phyloP scores from a whole-genome alignment of 805 yeast species.

The Cyberlindnera petersonii region DNA sequence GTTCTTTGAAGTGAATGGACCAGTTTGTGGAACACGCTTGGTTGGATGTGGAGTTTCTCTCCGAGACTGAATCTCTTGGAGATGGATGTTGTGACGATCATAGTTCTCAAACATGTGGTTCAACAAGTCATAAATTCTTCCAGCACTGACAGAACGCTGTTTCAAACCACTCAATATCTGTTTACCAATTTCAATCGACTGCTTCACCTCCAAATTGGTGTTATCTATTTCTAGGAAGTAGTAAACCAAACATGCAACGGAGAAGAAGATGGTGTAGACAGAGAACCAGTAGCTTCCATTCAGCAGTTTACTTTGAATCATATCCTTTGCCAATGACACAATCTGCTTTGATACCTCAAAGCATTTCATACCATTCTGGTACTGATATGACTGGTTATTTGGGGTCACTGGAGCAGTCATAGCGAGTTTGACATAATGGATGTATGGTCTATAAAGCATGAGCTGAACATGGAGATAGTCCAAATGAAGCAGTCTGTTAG shows the following conservation, averaged over 20 bases:
- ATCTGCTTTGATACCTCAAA: slow-evolving; percentile 80
- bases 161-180: slow-evolving; percentile 64
- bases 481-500: slow-evolving; percentile 69
- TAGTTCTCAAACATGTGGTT: slow-evolving; percentile 75
- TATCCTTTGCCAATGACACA: slow-evolving; percentile 72
- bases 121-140: slow-evolving; percentile 72
- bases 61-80: slow-evolving; percentile 20
- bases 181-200: slow-evolving; percentile 79
- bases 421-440: slow-evolving; percentile 50
- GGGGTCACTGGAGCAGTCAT: slow-evolving; percentile 34
- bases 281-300: slow-evolving; percentile 93
- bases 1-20: slow-evolving; percentile 7
- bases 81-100: slow-evolving; percentile 62
- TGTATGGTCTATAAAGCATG: slow-evolving; percentile 84
- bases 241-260: slow-evolving; percentile 83
- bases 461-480: slow-evolving; percentile 79
- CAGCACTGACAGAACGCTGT: slow-evolving; percentile 72
- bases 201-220: slow-evolving; percentile 48
- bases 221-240: slow-evolving; percentile 47
- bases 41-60: slow-evolving; percentile 4
- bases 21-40: slow-evolving; percentile 8
- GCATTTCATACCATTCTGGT: slow-evolving; percentile 78
- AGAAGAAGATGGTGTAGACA: slow-evolving; percentile 87
- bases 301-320: slow-evolving; percentile 66
- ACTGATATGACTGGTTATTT: slow-evolving; percentile 36